Conservation (phyloP, 2,329 filamentous ascomycete genomes). For the Penicillium italicum region DNA sequence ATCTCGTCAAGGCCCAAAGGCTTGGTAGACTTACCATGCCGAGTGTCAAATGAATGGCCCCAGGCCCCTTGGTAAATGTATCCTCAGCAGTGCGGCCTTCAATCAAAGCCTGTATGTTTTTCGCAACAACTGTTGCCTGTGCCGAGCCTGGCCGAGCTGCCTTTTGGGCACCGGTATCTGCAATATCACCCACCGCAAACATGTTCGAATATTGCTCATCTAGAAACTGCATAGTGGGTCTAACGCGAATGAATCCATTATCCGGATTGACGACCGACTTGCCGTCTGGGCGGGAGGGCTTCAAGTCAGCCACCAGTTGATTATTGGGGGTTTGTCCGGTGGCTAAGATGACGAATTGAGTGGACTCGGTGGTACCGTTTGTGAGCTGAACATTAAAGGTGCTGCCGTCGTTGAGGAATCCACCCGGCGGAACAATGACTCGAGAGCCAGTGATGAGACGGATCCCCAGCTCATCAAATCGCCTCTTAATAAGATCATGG, state of each 20-base stretch:
- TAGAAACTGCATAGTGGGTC: constrained; percentile 34
- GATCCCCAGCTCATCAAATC: constrained; percentile 35
- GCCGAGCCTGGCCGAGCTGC: constrained; percentile 33
- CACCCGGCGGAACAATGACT: constrained; percentile 25
- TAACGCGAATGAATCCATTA: constrained; percentile 35
- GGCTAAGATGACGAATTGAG: constrained; percentile 44
- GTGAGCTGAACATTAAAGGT: constrained; percentile 30
- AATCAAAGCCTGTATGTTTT: constrained; percentile 34
- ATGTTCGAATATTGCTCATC: constrained; percentile 31
- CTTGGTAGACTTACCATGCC: constrained; percentile 28
- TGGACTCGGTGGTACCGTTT: constrained; percentile 33
- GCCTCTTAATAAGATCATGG: constrained; percentile 30
- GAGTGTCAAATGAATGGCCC: constrained; percentile 35
- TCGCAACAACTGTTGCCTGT: constrained; percentile 33
- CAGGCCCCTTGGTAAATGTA: constrained; percentile 27
- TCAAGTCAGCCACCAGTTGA: constrained; percentile 34
- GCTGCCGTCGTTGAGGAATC: constrained; percentile 27
- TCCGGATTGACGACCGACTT: constrained; percentile 32
- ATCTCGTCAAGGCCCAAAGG: background rate
- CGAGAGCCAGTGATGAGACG: constrained; percentile 31
- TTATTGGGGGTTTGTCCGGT: constrained; percentile 51
- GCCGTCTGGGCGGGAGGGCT: constrained; percentile 15
- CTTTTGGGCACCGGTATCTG: constrained; percentile 36
- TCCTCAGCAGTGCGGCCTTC: constrained; percentile 27
- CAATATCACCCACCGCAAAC: constrained; percentile 38